phyloP scores from a whole-genome alignment of 164 flowering plant species.

The Umbellularia californica region DNA sequence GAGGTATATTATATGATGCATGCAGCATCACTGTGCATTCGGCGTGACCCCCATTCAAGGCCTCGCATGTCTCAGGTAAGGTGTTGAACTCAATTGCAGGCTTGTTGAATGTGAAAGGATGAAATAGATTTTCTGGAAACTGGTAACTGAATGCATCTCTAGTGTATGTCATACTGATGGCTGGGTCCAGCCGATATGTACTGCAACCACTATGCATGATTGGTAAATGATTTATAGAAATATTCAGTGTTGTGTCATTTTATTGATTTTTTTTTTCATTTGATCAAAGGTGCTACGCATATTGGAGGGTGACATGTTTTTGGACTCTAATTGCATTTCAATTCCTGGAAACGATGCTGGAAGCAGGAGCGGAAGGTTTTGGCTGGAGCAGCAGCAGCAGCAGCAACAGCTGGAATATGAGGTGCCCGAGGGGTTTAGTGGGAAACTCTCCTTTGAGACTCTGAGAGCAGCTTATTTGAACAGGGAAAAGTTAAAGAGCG shows the following conservation, averaged over 20 bases:
- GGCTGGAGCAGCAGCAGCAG: slow-evolving; percentile 56
- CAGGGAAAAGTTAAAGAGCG: slow-evolving; percentile 18
- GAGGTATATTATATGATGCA: slow-evolving; percentile 66
- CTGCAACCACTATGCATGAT: background rate
- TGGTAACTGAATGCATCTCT: background rate
- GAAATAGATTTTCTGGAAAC: background rate
- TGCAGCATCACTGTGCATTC: slow-evolving; percentile 82
- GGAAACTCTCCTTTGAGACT: slow-evolving; percentile 6
- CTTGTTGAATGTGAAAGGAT: too few relatives aligned
- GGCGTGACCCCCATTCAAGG: slow-evolving; percentile 66
- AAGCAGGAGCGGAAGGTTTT: slow-evolving; percentile 58
- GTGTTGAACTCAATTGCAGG: background rate
- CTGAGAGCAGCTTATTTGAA: slow-evolving; percentile 4
- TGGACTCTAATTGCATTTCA: slow-evolving; percentile 50
- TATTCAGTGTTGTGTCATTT: background rate
- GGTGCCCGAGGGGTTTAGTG: slow-evolving; percentile 4
- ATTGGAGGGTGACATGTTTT: slow-evolving; percentile 74
- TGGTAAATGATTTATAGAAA: too few relatives aligned
- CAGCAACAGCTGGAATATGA: slow-evolving; percentile 13
- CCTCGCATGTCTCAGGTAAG: slow-evolving; percentile 98
- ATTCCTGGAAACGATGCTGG: slow-evolving; percentile 53
- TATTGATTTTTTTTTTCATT: background rate
- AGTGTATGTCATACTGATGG: background rate
- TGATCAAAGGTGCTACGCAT: slow-evolving; percentile 58
- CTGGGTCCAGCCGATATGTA: background rate